Percentiles rank a stretch among this genome's conserved stretches.
Evolutionary conservation across 2,329 filamentous ascomycete species (phyloP).

Genomic region (Epichloe uncinata): DNA sequence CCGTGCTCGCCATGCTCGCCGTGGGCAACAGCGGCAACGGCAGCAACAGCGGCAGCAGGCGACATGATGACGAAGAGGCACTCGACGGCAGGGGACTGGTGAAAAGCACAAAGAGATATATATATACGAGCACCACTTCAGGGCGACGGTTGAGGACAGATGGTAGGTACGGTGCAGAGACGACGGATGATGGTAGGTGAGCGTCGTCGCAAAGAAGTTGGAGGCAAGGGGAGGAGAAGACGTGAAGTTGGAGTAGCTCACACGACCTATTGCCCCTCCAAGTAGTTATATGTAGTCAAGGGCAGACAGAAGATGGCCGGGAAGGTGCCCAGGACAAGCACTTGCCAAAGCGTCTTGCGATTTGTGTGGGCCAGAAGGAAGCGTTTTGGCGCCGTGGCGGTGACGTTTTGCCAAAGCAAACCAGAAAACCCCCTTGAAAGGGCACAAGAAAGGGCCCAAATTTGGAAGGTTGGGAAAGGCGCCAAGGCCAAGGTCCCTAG

Average conservation of each 20-base stretch:
- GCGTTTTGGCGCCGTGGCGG: constrained; percentile 10
- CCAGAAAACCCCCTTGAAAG: too few species aligned
- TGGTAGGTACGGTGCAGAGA: not conserved
- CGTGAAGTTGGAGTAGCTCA: constrained; percentile 16
- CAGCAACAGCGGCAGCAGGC: constrained; percentile 15
- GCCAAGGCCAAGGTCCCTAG: too few species aligned
- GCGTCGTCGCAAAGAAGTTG: not conserved
- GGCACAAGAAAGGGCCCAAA: too few species aligned
- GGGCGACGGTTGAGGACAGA: not conserved
- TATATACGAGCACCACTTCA: constrained; percentile 1
- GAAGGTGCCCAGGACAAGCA: constrained; percentile 7
- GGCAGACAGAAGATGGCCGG: constrained; percentile 7
- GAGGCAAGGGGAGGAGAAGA: not conserved
- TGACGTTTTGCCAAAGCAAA: not conserved
- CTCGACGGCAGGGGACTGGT: not conserved
- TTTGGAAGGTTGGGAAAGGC: too few species aligned
- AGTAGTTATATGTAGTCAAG: not conserved
- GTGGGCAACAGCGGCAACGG: too few species aligned
- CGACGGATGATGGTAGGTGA: constrained; percentile 1
- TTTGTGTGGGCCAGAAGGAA: constrained; percentile 16
- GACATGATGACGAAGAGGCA: constrained; percentile 16
- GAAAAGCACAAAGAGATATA: not conserved
- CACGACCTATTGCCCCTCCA: constrained; percentile 27
- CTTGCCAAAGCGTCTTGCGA: too few species aligned
- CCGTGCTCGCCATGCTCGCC: constrained; percentile 19